Percentiles rank a stretch among this genome's conserved stretches.
Evolutionary conservation across 257 asterid species (phyloP).

Genomic region (Gentiana macrophylla): DNA sequence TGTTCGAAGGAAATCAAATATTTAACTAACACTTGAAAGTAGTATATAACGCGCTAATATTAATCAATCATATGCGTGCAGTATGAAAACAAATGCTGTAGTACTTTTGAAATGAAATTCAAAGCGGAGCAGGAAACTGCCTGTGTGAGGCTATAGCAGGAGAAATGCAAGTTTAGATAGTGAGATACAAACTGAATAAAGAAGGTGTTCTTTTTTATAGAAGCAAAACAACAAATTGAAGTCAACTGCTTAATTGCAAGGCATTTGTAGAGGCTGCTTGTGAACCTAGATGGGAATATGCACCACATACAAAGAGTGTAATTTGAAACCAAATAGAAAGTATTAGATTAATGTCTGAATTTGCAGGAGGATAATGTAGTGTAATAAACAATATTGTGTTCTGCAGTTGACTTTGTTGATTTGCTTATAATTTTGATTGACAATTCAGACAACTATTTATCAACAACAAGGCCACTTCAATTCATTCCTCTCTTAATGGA

Average conservation of each 20-base stretch:
- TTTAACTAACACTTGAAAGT: not conserved
- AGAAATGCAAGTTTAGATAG: not conserved
- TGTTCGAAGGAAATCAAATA: not conserved
- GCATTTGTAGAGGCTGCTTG: not conserved
- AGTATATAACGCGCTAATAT: not conserved
- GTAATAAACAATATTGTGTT: not conserved
- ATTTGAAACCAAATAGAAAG: not conserved
- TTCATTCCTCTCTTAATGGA: too few species aligned
- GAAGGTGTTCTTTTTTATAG: constrained; percentile 10
- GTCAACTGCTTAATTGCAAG: constrained; percentile 6
- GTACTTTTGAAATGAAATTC: not conserved
- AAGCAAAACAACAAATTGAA: not conserved
- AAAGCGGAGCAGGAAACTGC: not conserved
- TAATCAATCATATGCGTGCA: too few species aligned
- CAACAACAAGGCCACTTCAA: too few species aligned
- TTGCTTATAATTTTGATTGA: too few species aligned
- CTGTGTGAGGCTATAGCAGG: not conserved
- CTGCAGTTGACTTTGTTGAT: constrained; percentile 5
- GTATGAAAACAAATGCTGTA: not conserved
- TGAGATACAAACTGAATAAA: not conserved
- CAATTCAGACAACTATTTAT: too few species aligned
- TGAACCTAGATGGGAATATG: constrained; percentile 11
- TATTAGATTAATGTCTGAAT: not conserved
- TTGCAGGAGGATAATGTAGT: not conserved
- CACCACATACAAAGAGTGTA: constrained; percentile 1